These are phyloP conservation scores for Psilocybe subaeruginosa DNA, from an alignment of 768 basidiomycete genomes.

Conservation along the genomic window DNA sequence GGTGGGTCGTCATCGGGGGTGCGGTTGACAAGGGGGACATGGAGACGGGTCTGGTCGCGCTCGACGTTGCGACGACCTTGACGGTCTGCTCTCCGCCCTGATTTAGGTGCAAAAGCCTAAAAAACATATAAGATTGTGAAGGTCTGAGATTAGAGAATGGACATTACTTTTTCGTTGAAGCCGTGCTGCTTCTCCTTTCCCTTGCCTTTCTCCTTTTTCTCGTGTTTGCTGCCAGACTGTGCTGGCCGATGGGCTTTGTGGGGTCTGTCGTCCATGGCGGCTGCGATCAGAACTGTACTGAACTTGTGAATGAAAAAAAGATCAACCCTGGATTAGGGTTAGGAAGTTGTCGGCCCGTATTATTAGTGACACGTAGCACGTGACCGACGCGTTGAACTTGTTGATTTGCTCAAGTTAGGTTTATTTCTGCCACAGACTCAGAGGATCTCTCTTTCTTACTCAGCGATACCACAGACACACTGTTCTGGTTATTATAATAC, in stretches of 20 bases:
- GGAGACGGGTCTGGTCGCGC: slow-evolving; percentile 90
- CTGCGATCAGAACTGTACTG: not conserved
- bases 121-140: slow-evolving; percentile 4
- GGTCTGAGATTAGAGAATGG: not conserved
- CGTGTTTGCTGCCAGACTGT: slow-evolving; percentile 70
- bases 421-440: not conserved
- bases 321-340: slow-evolving; percentile 1
- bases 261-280: slow-evolving; percentile 67
- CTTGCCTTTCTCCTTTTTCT: slow-evolving; percentile 76
- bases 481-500: too few relatives aligned
- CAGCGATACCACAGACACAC: slow-evolving; percentile 27
- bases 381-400: slow-evolving; percentile 30
- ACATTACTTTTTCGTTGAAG: slow-evolving; percentile 87
- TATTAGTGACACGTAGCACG: slow-evolving; percentile 21
- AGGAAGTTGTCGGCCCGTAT: not conserved
- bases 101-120: slow-evolving; percentile 92
- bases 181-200: slow-evolving; percentile 72
- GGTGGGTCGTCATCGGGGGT: slow-evolving; percentile 92
- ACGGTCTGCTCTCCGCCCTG: slow-evolving; percentile 85
- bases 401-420: slow-evolving; percentile 19
- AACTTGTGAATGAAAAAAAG: not conserved
- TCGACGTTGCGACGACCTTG: slow-evolving; percentile 92
- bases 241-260: slow-evolving; percentile 86
- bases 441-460: not conserved
- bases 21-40: slow-evolving; percentile 94